A percentile compares a stretch with the other conserved stretches of the same genome.
Conservation (phyloP, 2,329 filamentous ascomycete genomes). For the Zasmidium angulare region DNA sequence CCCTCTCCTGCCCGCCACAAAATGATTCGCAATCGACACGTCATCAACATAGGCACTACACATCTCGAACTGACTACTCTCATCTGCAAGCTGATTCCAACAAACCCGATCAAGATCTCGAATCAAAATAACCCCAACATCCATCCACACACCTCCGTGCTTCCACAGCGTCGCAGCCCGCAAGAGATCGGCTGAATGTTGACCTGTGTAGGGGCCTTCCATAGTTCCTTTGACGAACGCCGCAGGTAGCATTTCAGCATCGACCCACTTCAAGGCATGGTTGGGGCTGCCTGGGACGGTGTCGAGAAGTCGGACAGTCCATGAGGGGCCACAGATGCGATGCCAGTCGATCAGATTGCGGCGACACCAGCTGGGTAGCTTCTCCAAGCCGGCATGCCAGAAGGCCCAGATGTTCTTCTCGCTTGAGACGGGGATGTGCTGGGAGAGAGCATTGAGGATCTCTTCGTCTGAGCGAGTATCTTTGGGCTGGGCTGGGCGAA, state of each 20-base stretch:
- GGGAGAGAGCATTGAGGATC: background rate
- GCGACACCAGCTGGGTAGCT: constrained; percentile 38
- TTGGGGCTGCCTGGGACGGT: constrained; percentile 39
- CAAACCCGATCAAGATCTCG: constrained; percentile 40
- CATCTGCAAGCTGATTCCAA: constrained; percentile 40
- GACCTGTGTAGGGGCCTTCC: constrained; percentile 45
- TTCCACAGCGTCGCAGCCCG: constrained; percentile 42
- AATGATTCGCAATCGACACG: constrained; percentile 41
- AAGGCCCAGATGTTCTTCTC: constrained; percentile 46
- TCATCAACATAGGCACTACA: constrained; percentile 28
- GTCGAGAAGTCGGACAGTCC: constrained; percentile 46
- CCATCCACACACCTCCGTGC: constrained; percentile 44
- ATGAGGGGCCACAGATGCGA: constrained; percentile 37
- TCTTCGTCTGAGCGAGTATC: constrained; percentile 1
- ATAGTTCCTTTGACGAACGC: constrained; percentile 46
- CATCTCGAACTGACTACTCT: constrained; percentile 36
- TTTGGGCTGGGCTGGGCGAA: background rate
- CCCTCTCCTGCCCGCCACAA: constrained; percentile 43
- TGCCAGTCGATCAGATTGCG: constrained; percentile 45
- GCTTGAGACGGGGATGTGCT: constrained; percentile 32
- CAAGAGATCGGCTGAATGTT: constrained; percentile 50
- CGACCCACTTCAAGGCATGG: constrained; percentile 41
- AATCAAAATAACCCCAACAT: constrained; percentile 42
- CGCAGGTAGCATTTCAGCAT: constrained; percentile 35
- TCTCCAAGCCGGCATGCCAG: constrained; percentile 38